Conservation (phyloP, 164 flowering plant genomes). For the Macadamia integrifolia region DNA sequence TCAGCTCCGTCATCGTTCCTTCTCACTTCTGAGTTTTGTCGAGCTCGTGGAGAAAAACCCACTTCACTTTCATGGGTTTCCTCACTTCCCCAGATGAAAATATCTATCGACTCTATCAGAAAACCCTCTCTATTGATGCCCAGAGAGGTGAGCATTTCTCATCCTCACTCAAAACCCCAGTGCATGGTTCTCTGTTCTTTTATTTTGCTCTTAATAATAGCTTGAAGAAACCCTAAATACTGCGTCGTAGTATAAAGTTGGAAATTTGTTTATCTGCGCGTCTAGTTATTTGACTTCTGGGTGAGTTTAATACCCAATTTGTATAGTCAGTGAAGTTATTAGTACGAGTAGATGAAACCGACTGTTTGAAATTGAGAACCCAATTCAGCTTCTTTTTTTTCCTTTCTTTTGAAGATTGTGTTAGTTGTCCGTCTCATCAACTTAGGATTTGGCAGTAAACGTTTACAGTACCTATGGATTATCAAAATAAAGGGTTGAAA, state of each 20-base stretch:
- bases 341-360: neutral
- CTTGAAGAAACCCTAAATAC: neutral
- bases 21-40: conserved; percentile 14
- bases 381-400: neutral
- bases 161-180: neutral
- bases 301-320: neutral
- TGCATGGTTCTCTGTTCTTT: neutral
- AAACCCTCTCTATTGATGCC: conserved; percentile 12
- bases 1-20: conserved; percentile 8
- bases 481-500: too few species aligned
- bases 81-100: conserved; percentile 33
- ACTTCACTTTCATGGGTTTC: conserved; percentile 46
- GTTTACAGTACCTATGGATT: too few species aligned
- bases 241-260: neutral
- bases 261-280: neutral
- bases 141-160: conserved; percentile 19
- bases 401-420: too few species aligned
- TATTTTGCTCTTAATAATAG: neutral
- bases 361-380: neutral
- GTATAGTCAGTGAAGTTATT: neutral
- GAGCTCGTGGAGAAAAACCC: conserved; percentile 20
- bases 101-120: conserved; percentile 18
- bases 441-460: too few species aligned
- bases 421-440: neutral
- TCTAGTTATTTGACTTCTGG: neutral